Percentiles rank a stretch among this genome's conserved stretches.
These are phyloP conservation scores for Magnolia kwangsiensis DNA, from an alignment of 164 flowering plant species.

Conservation along the genomic window DNA sequence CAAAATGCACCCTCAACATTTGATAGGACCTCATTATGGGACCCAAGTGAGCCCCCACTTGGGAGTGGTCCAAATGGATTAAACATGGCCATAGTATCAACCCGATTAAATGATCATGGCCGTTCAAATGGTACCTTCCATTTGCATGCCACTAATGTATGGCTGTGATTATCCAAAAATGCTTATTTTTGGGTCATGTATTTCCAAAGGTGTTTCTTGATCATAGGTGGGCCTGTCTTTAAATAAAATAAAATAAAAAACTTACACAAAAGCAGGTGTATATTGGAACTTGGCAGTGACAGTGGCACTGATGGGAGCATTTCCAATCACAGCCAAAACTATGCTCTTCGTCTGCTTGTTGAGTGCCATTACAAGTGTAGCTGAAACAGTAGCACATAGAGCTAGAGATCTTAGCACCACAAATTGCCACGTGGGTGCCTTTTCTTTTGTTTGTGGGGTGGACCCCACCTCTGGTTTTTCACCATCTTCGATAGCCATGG, in stretches of 20 bases:
- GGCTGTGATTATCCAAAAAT: too few relatives aligned
- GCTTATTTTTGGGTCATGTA: too few relatives aligned
- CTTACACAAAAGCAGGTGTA: slow-evolving; percentile 77
- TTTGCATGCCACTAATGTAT: too few relatives aligned
- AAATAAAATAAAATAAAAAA: background rate
- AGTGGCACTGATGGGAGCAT: slow-evolving; percentile 38
- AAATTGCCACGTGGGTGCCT: slow-evolving; percentile 15
- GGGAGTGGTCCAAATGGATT: too few relatives aligned
- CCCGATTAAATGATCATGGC: too few relatives aligned
- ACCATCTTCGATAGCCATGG: slow-evolving; percentile 8
- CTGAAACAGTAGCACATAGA: slow-evolving; percentile 48
- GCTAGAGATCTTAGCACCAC: slow-evolving; percentile 50
- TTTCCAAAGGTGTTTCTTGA: too few relatives aligned
- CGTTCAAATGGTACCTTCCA: too few relatives aligned
- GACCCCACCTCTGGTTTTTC: slow-evolving; percentile 1
- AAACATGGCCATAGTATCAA: too few relatives aligned
- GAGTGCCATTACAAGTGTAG: slow-evolving; percentile 70
- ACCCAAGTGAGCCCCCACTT: too few relatives aligned
- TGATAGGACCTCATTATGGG: too few relatives aligned
- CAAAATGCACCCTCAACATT: too few relatives aligned
- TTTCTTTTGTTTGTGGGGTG: background rate
- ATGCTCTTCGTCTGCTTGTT: slow-evolving; percentile 59
- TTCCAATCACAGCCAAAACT: slow-evolving; percentile 61
- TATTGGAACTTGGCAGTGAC: slow-evolving; percentile 70
- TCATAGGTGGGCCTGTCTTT: background rate